Evolutionary conservation across 305 asterid genomes (phyloP), one percentile per base, ranked within the genome.

Genomic region (Fraxinus platypoda): DNA sequence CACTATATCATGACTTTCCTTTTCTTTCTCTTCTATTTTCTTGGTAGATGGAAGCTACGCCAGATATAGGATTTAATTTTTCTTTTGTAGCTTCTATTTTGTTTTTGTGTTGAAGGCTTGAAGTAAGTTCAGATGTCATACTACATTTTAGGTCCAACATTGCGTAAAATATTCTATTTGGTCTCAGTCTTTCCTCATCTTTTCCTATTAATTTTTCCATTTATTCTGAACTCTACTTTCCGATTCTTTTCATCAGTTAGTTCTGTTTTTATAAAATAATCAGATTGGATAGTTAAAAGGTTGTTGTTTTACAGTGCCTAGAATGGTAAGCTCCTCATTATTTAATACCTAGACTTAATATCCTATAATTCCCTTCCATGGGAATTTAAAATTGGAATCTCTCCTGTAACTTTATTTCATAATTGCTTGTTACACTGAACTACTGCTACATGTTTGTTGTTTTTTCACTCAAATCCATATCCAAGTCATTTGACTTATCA

Each of bases 311-410:
- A 54, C 0, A 2, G 66, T 54, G 25, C 66, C 66, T 54, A 54
- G 26, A 54, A 54, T n/a, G 23, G 23, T 33, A 59, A 59, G 70
- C 70, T 54, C 37, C 77, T 43, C 28, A 19, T n/a, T 33, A 19
- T 38, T 5, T 43, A n/a, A 13, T 9, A 31, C 64, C 30, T 6
- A 75, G 59, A 28, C 26, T 30, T 66, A 66, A 49, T 70, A 13
- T 76, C 19, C 41, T 43, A 17, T 38, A 30, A 34, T 80, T 72
- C 4, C 72, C 78, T 38, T 68, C 68, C 59, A 15, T 26, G 62
- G 57, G 23, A 28, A 74, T 79, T 78, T 43, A 81, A 52, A 11
- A 33, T 13, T 66, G 37, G 13, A 66, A 37, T 78, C 78, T 79
- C 71, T 2, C 74, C 3, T 74, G 13, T 9, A 26, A 64, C 73